These are phyloP conservation scores for Ascochyta rabiei DNA, from an alignment of 2,329 filamentous ascomycete genomes.

Conservation along the genomic window DNA sequence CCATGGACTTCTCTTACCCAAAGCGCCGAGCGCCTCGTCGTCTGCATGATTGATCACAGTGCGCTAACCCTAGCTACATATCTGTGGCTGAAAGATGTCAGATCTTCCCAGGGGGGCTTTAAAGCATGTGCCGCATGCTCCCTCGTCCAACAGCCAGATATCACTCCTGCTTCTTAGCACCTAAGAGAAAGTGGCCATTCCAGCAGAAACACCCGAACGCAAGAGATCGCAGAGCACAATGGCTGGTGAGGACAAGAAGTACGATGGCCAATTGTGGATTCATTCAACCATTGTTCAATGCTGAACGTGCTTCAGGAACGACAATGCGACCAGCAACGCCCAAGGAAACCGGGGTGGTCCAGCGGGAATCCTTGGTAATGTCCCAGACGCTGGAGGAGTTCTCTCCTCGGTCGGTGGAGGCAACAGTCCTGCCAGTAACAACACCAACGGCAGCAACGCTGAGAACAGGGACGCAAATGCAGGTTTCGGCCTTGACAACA, in stretches of 20 bases:
- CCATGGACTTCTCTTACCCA: background rate
- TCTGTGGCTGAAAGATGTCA: background rate
- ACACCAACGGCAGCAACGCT: conserved; percentile 4
- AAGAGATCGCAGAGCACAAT: conserved; percentile 5
- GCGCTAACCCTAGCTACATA: conserved; percentile 7
- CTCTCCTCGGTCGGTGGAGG: conserved; percentile 4
- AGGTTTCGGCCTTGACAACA: conserved; percentile 30
- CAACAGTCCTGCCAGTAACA: background rate
- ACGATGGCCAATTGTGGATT: background rate
- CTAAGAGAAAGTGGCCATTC: conserved; percentile 7
- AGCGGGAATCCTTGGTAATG: conserved; percentile 5
- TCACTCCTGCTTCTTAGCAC: background rate
- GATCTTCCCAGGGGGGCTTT: background rate
- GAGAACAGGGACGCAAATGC: conserved; percentile 7
- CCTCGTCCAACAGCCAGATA: background rate
- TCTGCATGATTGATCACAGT: background rate
- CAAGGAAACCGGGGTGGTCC: conserved; percentile 7
- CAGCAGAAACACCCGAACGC: background rate
- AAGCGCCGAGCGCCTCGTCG: background rate
- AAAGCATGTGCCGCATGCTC: conserved; percentile 1
- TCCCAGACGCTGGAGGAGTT: conserved; percentile 17
- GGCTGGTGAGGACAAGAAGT: conserved; percentile 12
- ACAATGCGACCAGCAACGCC: conserved; percentile 5
- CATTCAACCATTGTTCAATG: background rate
- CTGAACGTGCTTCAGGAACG: background rate